phyloP scores from a whole-genome alignment of 2,329 filamentous ascomycete genomes.

The Pyrenophora seminiperda region DNA sequence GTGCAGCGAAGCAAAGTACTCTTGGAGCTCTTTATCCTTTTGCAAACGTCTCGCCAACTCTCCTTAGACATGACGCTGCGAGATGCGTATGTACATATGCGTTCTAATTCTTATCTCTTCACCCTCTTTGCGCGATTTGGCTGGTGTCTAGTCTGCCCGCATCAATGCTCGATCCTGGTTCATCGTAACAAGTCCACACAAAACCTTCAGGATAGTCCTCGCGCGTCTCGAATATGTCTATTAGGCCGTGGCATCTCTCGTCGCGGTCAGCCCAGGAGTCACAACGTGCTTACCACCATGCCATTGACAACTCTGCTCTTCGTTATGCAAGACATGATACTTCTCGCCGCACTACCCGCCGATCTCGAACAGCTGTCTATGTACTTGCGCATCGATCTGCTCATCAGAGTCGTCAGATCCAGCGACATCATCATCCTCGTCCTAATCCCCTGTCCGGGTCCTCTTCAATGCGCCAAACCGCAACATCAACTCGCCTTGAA shows the following conservation, averaged over 20 bases:
- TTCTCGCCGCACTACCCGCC: conserved; percentile 31
- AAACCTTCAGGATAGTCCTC: conserved; percentile 35
- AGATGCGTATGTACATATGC: no score
- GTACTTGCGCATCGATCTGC: background rate
- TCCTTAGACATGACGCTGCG: no score
- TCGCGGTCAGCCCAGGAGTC: conserved; percentile 41
- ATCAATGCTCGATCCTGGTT: conserved; percentile 10
- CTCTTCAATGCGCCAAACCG: conserved; percentile 1
- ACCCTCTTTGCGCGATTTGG: conserved; percentile 17
- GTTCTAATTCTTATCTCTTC: background rate
- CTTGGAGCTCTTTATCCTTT: no score
- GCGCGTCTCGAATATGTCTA: conserved; percentile 28
- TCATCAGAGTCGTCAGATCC: conserved; percentile 14
- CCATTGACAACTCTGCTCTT: conserved; percentile 20
- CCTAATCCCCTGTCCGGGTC: background rate
- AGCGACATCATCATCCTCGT: background rate
- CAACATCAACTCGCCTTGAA: conserved; percentile 8
- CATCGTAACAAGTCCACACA: conserved; percentile 38
- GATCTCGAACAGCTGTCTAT: conserved; percentile 18
- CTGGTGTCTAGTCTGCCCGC: conserved; percentile 33
- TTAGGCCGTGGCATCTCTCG: conserved; percentile 31
- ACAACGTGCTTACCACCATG: conserved; percentile 24
- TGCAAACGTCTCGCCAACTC: no score
- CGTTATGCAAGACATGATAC: conserved; percentile 26
- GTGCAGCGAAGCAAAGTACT: no score